Percentiles rank a stretch among this genome's conserved stretches.
Conservation (phyloP, 805 yeast species). For the Candida maesae region DNA sequence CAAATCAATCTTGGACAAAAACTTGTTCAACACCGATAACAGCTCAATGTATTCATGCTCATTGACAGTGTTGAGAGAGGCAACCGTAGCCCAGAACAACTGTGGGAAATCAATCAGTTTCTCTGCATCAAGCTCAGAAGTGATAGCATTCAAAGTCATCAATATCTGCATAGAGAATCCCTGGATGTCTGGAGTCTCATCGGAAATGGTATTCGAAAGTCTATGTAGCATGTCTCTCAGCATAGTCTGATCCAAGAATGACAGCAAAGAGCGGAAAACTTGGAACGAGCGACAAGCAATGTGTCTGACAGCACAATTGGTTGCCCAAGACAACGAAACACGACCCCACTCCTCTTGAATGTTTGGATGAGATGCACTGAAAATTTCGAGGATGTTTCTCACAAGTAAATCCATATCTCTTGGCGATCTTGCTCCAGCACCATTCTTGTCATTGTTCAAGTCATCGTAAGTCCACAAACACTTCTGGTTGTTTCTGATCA, state of each 20-base stretch:
- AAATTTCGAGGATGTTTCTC: slow-evolving; percentile 56
- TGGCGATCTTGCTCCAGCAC: slow-evolving; percentile 87
- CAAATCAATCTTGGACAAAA: slow-evolving; percentile 80
- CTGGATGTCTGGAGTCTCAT: slow-evolving; percentile 84
- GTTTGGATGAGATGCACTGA: slow-evolving; percentile 42
- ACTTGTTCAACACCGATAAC: slow-evolving; percentile 73
- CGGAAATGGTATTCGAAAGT: slow-evolving; percentile 88
- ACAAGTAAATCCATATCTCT: slow-evolving; percentile 76
- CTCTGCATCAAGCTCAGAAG: slow-evolving; percentile 77
- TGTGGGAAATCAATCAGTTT: slow-evolving; percentile 87
- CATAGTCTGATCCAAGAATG: slow-evolving; percentile 82
- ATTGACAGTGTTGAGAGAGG: slow-evolving; percentile 83
- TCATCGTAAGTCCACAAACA: slow-evolving; percentile 84
- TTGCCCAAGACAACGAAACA: slow-evolving; percentile 87
- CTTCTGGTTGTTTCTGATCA: slow-evolving; percentile 48
- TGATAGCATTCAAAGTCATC: slow-evolving; percentile 91
- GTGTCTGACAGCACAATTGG: slow-evolving; percentile 95
- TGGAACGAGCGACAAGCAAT: slow-evolving; percentile 97
- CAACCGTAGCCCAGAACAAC: slow-evolving; percentile 92
- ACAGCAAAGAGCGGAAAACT: slow-evolving; percentile 77
- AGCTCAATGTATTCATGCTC: slow-evolving; percentile 92
- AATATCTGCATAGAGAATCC: slow-evolving; percentile 96
- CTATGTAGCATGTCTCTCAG: slow-evolving; percentile 91
- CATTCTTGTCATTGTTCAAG: slow-evolving; percentile 66
- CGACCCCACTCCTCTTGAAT: slow-evolving; percentile 84